Conservation (phyloP, 1,284 basidiomycete species). For the Leccinum subrobustum region DNA sequence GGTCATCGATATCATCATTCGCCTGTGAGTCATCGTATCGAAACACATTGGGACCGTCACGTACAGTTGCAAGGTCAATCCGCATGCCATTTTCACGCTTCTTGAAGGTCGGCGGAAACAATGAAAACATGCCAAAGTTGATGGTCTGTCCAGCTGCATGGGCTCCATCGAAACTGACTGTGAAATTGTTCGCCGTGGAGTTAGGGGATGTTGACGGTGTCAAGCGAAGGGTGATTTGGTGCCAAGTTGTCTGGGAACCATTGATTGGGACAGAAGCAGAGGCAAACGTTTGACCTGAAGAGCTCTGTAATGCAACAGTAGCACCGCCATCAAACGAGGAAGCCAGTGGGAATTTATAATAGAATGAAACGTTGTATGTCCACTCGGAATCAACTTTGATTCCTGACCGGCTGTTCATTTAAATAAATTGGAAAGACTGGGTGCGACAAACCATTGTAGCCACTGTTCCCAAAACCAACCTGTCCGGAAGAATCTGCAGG, state of each 20-base stretch:
- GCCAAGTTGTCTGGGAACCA: slow-evolving; percentile 52
- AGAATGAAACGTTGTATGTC: slow-evolving; percentile 66
- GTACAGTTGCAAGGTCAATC: slow-evolving; percentile 59
- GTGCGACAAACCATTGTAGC: slow-evolving; percentile 50
- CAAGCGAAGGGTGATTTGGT: slow-evolving; percentile 46
- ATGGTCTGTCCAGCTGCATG: slow-evolving; percentile 49
- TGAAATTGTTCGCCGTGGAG: slow-evolving; percentile 49
- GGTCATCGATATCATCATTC: neutral
- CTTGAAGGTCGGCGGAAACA: slow-evolving; percentile 75
- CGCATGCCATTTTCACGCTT: slow-evolving; percentile 61
- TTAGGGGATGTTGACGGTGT: slow-evolving; percentile 41
- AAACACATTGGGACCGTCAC: neutral
- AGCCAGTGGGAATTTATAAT: slow-evolving; percentile 53
- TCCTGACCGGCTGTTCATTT: slow-evolving; percentile 37
- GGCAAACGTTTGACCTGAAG: slow-evolving; percentile 45
- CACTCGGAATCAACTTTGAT: slow-evolving; percentile 57
- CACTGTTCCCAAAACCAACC: slow-evolving; percentile 61
- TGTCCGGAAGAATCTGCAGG: slow-evolving; percentile 42
- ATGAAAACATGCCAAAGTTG: slow-evolving; percentile 62
- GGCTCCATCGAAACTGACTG: slow-evolving; percentile 51
- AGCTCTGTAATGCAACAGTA: slow-evolving; percentile 47
- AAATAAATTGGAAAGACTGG: neutral
- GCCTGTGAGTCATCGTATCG: neutral
- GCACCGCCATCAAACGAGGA: slow-evolving; percentile 46
- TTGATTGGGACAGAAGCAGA: slow-evolving; percentile 41